These are phyloP conservation scores for Sarocladium kiliense DNA, from an alignment of 2,329 filamentous ascomycete genomes.

Conservation along the genomic window DNA sequence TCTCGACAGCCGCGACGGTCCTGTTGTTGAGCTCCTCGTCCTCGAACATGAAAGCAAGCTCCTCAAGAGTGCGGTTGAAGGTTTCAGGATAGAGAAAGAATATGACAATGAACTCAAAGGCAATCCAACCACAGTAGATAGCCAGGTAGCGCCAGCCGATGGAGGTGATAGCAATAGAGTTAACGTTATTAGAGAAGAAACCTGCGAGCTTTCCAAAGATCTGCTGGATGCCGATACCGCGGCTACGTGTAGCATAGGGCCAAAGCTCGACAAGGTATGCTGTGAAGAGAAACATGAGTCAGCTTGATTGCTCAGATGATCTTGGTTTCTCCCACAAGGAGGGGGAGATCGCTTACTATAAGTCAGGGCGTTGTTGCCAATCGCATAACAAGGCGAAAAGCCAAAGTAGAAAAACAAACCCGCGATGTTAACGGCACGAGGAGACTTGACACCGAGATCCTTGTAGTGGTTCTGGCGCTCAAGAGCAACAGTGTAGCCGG, in stretches of 20 bases:
- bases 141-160: constrained; percentile 17
- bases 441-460: constrained; percentile 26
- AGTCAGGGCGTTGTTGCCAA: constrained; percentile 56
- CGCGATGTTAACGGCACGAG: constrained; percentile 31
- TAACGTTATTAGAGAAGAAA: constrained; percentile 40
- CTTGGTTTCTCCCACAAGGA: too few relatives aligned
- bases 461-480: too few relatives aligned
- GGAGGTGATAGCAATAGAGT: constrained; percentile 35
- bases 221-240: constrained; percentile 54
- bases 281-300: too few relatives aligned
- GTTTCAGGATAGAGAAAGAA: constrained; percentile 79
- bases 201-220: constrained; percentile 40
- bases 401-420: constrained; percentile 51
- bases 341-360: too few relatives aligned
- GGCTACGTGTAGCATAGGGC: constrained; percentile 51
- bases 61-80: constrained; percentile 71
- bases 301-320: too few relatives aligned
- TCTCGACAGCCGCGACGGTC: constrained; percentile 34
- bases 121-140: constrained; percentile 20
- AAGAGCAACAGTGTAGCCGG: constrained; percentile 47
- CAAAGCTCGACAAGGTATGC: constrained; percentile 52
- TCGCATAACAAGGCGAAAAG: constrained; percentile 52
- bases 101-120: constrained; percentile 40
- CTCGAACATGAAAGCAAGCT: constrained; percentile 42
- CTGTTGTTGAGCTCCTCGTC: constrained; percentile 31